Evolutionary conservation across 805 yeast genomes (phyloP).

Genomic region (Monosporozyma servazzii): DNA sequence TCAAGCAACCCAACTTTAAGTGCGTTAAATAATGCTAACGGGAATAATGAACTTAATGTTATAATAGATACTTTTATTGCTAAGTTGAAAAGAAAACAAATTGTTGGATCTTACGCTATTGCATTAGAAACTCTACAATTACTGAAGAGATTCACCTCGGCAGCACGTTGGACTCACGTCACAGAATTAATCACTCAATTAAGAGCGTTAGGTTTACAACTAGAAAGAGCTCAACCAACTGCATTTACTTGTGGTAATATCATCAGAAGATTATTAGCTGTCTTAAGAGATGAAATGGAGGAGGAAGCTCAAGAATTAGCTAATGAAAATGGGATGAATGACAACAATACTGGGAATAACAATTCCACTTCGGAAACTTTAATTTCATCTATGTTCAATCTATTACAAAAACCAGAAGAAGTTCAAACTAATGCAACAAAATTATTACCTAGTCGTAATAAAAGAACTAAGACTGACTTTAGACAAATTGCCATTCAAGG

Average conservation of each 20-base stretch:
- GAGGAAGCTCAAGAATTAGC: slow-evolving; percentile 31
- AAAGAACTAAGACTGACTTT: slow-evolving; percentile 42
- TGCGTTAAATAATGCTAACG: not conserved
- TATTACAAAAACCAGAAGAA: slow-evolving; percentile 47
- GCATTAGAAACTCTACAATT: slow-evolving; percentile 85
- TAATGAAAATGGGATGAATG: not conserved
- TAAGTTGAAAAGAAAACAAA: slow-evolving; percentile 74
- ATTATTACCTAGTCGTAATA: slow-evolving; percentile 5
- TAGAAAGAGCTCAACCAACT: slow-evolving; percentile 77
- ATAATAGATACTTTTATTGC: slow-evolving; percentile 33
- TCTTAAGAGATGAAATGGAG: slow-evolving; percentile 78
- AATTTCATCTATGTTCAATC: slow-evolving; percentile 78
- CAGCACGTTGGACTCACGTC: slow-evolving; percentile 77
- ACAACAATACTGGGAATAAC: slow-evolving; percentile 3
- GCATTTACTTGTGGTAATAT: slow-evolving; percentile 87
- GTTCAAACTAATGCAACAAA: slow-evolving; percentile 8
- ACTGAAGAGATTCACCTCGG: slow-evolving; percentile 78
- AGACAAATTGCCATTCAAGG: slow-evolving; percentile 86
- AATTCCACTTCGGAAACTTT: slow-evolving; percentile 37
- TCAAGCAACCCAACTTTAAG: not conserved
- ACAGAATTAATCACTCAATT: slow-evolving; percentile 64
- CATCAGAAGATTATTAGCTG: slow-evolving; percentile 77
- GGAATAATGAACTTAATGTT: slow-evolving; percentile 7
- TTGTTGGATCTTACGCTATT: slow-evolving; percentile 68
- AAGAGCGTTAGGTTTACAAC: slow-evolving; percentile 58